Percentiles rank a stretch among this genome's conserved stretches.
These are phyloP conservation scores for Mucor plumbeus DNA, from an alignment of 371 early-diverging fungal species.

Conservation along the genomic window DNA sequence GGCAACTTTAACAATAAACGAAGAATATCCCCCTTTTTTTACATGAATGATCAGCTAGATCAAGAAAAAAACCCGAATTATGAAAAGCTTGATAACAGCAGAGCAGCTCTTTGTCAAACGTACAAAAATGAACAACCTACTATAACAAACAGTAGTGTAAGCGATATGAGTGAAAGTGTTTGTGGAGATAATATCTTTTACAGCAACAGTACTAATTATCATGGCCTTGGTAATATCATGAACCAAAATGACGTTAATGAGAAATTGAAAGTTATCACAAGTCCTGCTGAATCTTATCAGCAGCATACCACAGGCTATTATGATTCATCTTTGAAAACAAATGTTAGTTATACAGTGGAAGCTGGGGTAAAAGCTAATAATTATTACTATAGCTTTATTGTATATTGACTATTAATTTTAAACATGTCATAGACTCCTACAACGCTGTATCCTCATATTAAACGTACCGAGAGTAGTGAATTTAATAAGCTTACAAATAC, in stretches of 20 bases:
- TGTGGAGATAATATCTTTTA: neutral
- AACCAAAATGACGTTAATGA: neutral
- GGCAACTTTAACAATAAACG: neutral
- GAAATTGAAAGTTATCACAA: neutral
- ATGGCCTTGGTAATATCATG: neutral
- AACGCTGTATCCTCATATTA: neutral
- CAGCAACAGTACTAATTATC: neutral
- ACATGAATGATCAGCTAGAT: neutral
- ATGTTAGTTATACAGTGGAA: constrained; percentile 18
- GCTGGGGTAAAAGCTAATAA: neutral
- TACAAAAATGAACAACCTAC: neutral
- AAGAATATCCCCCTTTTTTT: constrained; percentile 2
- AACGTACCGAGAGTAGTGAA: neutral
- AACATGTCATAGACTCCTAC: neutral
- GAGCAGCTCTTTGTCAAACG: neutral
- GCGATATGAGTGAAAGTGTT: constrained; percentile 6
- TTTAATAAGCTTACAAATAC: neutral
- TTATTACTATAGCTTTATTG: no score
- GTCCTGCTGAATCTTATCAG: neutral
- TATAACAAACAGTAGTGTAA: neutral
- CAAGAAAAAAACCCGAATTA: neutral
- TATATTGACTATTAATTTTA: neutral
- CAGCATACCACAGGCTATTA: neutral
- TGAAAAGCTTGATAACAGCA: neutral
- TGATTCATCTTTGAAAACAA: neutral